phyloP scores from a whole-genome alignment of 495 filamentous ascomycete genomes.

The Penicillium lagena region DNA sequence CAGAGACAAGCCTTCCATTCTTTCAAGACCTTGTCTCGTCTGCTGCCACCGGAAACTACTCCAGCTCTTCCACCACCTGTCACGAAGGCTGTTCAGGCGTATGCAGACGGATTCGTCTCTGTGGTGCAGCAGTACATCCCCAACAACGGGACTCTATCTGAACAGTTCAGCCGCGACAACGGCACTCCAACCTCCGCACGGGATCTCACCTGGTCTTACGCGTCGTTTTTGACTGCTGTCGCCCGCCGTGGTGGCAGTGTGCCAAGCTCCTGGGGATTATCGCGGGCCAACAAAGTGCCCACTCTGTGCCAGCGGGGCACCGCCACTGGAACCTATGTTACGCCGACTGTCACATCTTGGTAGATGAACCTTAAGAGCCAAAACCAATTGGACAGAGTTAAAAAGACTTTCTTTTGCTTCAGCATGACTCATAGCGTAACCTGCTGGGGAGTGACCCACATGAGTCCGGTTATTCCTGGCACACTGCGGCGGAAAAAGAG shows the following conservation, averaged over 20 bases:
- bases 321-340: too few species aligned
- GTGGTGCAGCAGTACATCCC: slow-evolving; percentile 41
- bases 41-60: slow-evolving; percentile 45
- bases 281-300: slow-evolving; percentile 45
- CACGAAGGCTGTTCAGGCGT: slow-evolving; percentile 46
- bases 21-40: slow-evolving; percentile 46
- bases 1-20: slow-evolving; percentile 46
- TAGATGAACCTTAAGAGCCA: too few species aligned
- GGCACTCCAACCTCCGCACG: slow-evolving; percentile 50
- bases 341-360: too few species aligned
- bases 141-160: slow-evolving; percentile 49
- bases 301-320: slow-evolving; percentile 28
- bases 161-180: slow-evolving; percentile 51
- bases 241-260: slow-evolving; percentile 40
- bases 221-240: slow-evolving; percentile 42
- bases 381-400: too few species aligned
- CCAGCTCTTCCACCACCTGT: slow-evolving; percentile 38
- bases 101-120: slow-evolving; percentile 58
- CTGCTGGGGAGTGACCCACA: too few species aligned
- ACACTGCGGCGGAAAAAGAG: too few species aligned
- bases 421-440: too few species aligned
- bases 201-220: slow-evolving; percentile 50
- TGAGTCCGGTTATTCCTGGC: too few species aligned
- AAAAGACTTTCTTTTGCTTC: too few species aligned
- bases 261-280: slow-evolving; percentile 51